Evolutionary conservation across 1,284 basidiomycete genomes (phyloP).

Genomic region (Tetrapyrgos nigripes): DNA sequence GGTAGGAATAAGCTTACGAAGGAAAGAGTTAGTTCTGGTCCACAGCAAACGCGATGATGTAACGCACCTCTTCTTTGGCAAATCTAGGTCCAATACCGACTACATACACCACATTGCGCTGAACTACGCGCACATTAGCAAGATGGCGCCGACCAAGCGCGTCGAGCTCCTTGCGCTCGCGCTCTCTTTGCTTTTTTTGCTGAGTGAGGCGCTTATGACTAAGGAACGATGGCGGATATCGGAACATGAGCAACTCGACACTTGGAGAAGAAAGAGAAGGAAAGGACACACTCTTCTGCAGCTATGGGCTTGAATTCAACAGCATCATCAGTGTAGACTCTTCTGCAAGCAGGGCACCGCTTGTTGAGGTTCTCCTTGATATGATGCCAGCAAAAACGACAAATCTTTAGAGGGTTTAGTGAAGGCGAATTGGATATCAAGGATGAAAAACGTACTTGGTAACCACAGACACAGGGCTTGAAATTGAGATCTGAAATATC

Average conservation of each 20-base stretch:
- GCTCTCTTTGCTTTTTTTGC: slow-evolving; percentile 95
- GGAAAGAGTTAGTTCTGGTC: slow-evolving; percentile 9
- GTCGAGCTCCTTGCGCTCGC: slow-evolving; percentile 96
- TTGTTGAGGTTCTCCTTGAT: slow-evolving; percentile 97
- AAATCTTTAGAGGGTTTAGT: slow-evolving; percentile 70
- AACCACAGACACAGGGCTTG: slow-evolving; percentile 98
- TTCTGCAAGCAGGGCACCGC: slow-evolving; percentile 95
- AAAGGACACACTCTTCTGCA: slow-evolving; percentile 85
- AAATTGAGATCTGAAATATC: slow-evolving; percentile 99
- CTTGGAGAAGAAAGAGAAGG: slow-evolving; percentile 7
- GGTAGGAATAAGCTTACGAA: slow-evolving; percentile 84
- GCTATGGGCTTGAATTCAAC: slow-evolving; percentile 97
- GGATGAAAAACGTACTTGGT: slow-evolving; percentile 72
- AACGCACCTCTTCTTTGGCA: slow-evolving; percentile 93
- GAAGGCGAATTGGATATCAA: slow-evolving; percentile 17
- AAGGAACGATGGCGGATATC: slow-evolving; percentile 18
- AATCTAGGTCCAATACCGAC: slow-evolving; percentile 90
- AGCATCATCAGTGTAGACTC: slow-evolving; percentile 91
- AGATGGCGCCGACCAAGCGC: slow-evolving; percentile 86
- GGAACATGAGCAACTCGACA: background rate
- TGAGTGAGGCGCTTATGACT: slow-evolving; percentile 96
- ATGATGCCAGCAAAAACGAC: slow-evolving; percentile 99
- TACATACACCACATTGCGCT: slow-evolving; percentile 96
- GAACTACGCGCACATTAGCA: slow-evolving; percentile 94
- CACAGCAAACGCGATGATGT: slow-evolving; percentile 22